A percentile compares a stretch with the other conserved stretches of the same genome.
Evolutionary conservation across 202 grass and related monocot genomes (phyloP).

Genomic region (Carex arenaria): DNA sequence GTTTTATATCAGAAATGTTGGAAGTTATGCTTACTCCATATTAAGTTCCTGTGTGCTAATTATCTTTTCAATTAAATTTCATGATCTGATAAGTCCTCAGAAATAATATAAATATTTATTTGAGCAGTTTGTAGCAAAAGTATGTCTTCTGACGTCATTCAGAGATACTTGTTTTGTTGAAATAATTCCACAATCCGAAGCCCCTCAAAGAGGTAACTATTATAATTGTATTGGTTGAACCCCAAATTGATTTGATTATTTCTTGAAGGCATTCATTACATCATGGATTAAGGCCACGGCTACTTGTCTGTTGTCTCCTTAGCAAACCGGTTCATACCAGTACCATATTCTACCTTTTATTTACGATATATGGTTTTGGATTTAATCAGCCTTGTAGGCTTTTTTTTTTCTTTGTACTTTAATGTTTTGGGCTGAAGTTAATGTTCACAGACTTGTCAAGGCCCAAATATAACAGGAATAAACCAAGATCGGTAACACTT

Average conservation of each 20-base stretch:
- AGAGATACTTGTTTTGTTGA: conserved; percentile 97
- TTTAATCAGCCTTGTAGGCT: not conserved
- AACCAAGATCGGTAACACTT: not conserved
- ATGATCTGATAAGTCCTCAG: not conserved
- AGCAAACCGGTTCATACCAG: not conserved
- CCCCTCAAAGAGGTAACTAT: conserved; percentile 81
- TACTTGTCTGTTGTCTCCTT: not conserved
- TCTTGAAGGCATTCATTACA: not conserved
- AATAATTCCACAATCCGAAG: conserved; percentile 79
- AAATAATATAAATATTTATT: conserved; percentile 27
- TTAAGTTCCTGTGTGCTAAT: not conserved
- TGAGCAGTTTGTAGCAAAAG: conserved; percentile 91
- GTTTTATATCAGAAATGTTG: not conserved
- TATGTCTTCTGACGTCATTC: conserved; percentile 97
- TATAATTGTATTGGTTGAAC: not conserved
- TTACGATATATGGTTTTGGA: not conserved
- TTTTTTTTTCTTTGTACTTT: not conserved
- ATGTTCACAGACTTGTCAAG: not conserved
- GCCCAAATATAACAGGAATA: not conserved
- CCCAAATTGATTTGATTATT: too few relatives aligned
- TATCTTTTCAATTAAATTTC: not conserved
- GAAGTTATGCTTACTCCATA: not conserved
- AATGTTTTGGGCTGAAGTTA: not conserved
- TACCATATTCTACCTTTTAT: not conserved
- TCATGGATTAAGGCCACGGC: not conserved